Conservation (phyloP, 768 basidiomycete species). For the Phylloporus sp. region DNA sequence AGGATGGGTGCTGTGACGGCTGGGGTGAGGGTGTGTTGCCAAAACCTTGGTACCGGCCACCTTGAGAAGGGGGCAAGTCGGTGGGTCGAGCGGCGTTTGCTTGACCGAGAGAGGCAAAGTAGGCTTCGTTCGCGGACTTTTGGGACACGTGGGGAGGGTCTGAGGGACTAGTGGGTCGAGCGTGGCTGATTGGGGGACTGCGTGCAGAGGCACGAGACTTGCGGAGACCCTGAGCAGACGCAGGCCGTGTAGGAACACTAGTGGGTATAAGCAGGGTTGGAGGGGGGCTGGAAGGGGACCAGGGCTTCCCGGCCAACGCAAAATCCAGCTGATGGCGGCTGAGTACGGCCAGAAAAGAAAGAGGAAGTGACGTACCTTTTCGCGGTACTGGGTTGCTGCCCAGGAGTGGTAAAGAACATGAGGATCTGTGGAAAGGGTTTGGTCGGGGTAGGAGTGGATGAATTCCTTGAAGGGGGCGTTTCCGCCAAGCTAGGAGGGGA, state of each 20-base stretch:
- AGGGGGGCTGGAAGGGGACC: constrained; percentile 76
- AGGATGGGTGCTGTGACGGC: constrained; percentile 59
- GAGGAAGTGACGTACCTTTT: constrained; percentile 59
- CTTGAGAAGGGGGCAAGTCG: constrained; percentile 88
- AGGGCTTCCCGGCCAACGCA: constrained; percentile 66
- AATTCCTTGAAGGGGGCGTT: constrained; percentile 82
- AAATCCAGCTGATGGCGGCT: constrained; percentile 65
- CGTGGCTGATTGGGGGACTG: constrained; percentile 45
- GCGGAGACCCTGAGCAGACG: constrained; percentile 78
- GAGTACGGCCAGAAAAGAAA: constrained; percentile 8
- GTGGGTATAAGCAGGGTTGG: constrained; percentile 35
- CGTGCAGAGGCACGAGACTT: constrained; percentile 78
- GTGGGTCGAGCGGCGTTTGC: constrained; percentile 75
- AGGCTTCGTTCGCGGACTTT: constrained; percentile 81
- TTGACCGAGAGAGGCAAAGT: constrained; percentile 79
- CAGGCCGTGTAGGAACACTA: constrained; percentile 52
- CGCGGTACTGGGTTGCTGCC: constrained; percentile 92
- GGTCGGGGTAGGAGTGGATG: constrained; percentile 64
- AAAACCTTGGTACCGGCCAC: constrained; percentile 91
- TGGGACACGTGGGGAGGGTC: constrained; percentile 44
- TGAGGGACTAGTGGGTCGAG: constrained; percentile 51
- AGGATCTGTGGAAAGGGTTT: constrained; percentile 64
- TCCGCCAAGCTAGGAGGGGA: constrained; percentile 66
- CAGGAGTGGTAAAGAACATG: constrained; percentile 88
- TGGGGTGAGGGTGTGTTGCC: constrained; percentile 73